Evolutionary conservation across 2,329 filamentous ascomycete genomes (phyloP).

Genomic region (Aspergillus niger): DNA sequence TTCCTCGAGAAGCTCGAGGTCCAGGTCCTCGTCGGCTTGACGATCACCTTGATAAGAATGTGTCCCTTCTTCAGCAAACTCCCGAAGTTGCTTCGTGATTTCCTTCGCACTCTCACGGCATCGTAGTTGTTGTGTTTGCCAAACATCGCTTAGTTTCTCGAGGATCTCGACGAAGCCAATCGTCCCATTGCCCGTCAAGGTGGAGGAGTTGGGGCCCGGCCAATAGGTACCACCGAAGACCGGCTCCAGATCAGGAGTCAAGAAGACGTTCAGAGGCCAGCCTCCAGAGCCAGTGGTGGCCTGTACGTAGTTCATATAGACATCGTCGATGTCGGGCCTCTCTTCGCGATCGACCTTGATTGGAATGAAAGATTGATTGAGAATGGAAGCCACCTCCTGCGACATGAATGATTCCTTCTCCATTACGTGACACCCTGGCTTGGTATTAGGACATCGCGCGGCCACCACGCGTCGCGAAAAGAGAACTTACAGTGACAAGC

Average conservation of each 20-base stretch:
- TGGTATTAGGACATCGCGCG: conserved; percentile 20
- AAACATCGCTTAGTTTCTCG: conserved; percentile 71
- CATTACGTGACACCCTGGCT: conserved; percentile 81
- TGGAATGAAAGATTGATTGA: conserved; percentile 87
- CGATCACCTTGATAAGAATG: conserved; percentile 47
- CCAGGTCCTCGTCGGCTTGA: conserved; percentile 67
- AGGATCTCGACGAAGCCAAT: conserved; percentile 83
- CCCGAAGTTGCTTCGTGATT: conserved; percentile 75
- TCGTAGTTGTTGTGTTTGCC: conserved; percentile 80
- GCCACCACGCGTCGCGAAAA: neutral
- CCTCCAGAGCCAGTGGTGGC: conserved; percentile 87
- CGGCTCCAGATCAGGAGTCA: conserved; percentile 88
- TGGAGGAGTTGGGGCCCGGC: conserved; percentile 71
- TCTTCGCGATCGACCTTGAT: conserved; percentile 93
- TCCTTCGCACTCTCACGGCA: conserved; percentile 82
- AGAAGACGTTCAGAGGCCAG: conserved; percentile 95
- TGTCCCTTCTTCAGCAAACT: conserved; percentile 87
- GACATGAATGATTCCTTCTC: conserved; percentile 89
- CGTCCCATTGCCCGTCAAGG: conserved; percentile 55
- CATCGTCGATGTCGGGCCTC: conserved; percentile 87
- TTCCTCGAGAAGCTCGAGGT: conserved; percentile 89
- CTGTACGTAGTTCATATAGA: conserved; percentile 98
- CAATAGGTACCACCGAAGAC: conserved; percentile 97
- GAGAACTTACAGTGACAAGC: conserved; percentile 82
- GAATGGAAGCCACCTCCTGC: conserved; percentile 72